Conservation (phyloP, 805 yeast genomes). For the Priceomyces medius region DNA sequence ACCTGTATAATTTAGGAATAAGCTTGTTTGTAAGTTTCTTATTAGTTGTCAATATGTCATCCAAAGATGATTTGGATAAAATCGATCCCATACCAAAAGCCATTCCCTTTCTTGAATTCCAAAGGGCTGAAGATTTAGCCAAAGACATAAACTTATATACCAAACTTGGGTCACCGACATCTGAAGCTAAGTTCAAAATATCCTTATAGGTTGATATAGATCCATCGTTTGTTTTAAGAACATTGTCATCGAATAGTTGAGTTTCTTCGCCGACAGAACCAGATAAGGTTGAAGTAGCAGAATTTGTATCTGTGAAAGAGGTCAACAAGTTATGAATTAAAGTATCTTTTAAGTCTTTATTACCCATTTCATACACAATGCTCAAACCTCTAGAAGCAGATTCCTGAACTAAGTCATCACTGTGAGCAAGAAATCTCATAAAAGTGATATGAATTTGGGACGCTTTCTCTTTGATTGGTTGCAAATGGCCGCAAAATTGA, state of each 20-base stretch:
- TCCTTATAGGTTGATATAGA: slow-evolving; percentile 91
- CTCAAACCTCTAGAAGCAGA: slow-evolving; percentile 88
- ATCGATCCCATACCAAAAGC: slow-evolving; percentile 92
- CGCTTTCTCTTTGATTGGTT: slow-evolving; percentile 40
- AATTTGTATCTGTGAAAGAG: slow-evolving; percentile 73
- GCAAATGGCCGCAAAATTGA: slow-evolving; percentile 63
- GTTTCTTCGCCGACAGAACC: slow-evolving; percentile 80
- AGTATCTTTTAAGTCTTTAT: slow-evolving; percentile 61
- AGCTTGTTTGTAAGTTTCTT: slow-evolving; percentile 54
- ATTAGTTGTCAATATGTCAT: slow-evolving; percentile 56
- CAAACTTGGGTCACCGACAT: slow-evolving; percentile 91
- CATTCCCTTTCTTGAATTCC: slow-evolving; percentile 92
- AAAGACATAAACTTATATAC: slow-evolving; percentile 93
- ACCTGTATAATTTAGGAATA: slow-evolving; percentile 80
- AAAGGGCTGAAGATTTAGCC: slow-evolving; percentile 80
- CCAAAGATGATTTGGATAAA: slow-evolving; percentile 73
- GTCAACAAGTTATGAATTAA: slow-evolving; percentile 69
- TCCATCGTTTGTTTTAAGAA: slow-evolving; percentile 75
- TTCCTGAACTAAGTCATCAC: slow-evolving; percentile 88
- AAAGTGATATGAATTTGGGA: slow-evolving; percentile 71
- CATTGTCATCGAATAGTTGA: slow-evolving; percentile 80
- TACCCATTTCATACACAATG: slow-evolving; percentile 77
- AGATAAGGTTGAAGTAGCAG: slow-evolving; percentile 46
- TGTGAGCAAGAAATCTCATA: slow-evolving; percentile 73
- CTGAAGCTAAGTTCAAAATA: slow-evolving; percentile 82